Percentiles rank a stretch among this genome's conserved stretches.
Evolutionary conservation across 2,329 filamentous ascomycete species (phyloP).

Genomic region (Metarhizium rileyi): DNA sequence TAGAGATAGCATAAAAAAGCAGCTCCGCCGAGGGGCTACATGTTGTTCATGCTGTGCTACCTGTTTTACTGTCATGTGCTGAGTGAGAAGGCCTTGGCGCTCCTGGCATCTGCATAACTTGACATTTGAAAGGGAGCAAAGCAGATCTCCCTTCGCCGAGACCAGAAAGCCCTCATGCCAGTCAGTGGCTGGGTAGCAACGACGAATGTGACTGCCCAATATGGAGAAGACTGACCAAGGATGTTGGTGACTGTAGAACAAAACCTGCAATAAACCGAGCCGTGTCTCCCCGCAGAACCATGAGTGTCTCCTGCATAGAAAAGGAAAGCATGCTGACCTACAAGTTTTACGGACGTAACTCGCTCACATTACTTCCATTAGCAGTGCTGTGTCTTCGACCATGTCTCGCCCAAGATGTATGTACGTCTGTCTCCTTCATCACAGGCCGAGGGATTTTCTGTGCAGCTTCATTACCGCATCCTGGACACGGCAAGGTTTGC

Average conservation of each 20-base stretch:
- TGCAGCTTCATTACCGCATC: neutral
- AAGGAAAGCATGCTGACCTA: neutral
- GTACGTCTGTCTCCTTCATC: neutral
- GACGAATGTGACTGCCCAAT: neutral
- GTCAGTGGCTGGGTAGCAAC: neutral
- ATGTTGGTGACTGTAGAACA: neutral
- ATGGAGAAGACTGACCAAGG: neutral
- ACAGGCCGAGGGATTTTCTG: neutral
- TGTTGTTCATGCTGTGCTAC: too few relatives aligned
- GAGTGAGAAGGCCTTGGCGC: too few relatives aligned
- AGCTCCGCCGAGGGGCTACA: too few relatives aligned
- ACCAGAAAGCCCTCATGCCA: neutral
- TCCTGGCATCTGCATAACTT: too few relatives aligned
- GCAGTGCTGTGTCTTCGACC: neutral
- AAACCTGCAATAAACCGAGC: neutral
- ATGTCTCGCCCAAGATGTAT: constrained; percentile 1
- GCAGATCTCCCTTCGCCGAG: too few relatives aligned
- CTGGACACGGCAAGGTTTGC: neutral
- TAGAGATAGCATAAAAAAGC: too few relatives aligned
- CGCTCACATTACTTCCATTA: constrained; percentile 1
- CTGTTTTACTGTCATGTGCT: too few relatives aligned
- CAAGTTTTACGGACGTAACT: neutral
- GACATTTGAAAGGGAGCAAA: too few relatives aligned
- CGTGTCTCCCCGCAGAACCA: neutral
- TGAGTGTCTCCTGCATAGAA: neutral